Percentiles rank a stretch among this genome's conserved stretches.
Conservation (phyloP, 148 eudicot genomes). For the Beta vulgaris region DNA sequence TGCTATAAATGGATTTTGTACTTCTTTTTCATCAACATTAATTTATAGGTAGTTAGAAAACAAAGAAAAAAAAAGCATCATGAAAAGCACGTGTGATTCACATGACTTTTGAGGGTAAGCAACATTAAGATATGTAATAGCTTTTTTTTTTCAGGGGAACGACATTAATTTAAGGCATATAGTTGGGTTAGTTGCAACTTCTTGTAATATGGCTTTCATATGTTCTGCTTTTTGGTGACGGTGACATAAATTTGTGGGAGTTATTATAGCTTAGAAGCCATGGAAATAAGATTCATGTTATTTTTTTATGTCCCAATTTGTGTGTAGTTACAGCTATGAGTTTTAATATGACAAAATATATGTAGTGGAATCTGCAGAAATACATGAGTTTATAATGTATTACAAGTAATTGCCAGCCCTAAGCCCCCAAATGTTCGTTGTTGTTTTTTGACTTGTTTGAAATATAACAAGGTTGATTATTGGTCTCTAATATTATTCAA, state of each 20-base stretch:
- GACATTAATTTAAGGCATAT: too few relatives aligned
- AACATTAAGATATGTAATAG: not conserved
- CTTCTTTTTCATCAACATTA: not conserved
- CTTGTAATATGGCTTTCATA: conserved; percentile 2
- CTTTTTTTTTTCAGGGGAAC: too few relatives aligned
- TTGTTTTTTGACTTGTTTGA: not conserved
- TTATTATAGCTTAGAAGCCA: not conserved
- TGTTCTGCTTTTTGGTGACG: conserved; percentile 16
- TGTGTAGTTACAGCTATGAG: conserved; percentile 15
- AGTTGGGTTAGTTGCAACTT: not conserved
- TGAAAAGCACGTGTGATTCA: conserved; percentile 23
- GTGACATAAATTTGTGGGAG: conserved; percentile 6
- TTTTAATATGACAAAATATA: not conserved
- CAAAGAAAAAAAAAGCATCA: not conserved
- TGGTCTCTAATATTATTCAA: not conserved
- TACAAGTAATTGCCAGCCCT: conserved; percentile 1
- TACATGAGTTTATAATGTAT: not conserved
- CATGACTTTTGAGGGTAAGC: not conserved
- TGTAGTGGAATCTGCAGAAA: conserved; percentile 1
- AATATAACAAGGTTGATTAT: not conserved
- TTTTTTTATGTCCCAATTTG: conserved; percentile 9
- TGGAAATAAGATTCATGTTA: not conserved
- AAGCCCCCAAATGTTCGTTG: not conserved
- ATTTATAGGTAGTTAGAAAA: not conserved
- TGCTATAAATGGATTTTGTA: not conserved